Percentiles rank a stretch among this genome's conserved stretches.
Conservation (phyloP, 345 rosid species). For the Clarkia xantiana region DNA sequence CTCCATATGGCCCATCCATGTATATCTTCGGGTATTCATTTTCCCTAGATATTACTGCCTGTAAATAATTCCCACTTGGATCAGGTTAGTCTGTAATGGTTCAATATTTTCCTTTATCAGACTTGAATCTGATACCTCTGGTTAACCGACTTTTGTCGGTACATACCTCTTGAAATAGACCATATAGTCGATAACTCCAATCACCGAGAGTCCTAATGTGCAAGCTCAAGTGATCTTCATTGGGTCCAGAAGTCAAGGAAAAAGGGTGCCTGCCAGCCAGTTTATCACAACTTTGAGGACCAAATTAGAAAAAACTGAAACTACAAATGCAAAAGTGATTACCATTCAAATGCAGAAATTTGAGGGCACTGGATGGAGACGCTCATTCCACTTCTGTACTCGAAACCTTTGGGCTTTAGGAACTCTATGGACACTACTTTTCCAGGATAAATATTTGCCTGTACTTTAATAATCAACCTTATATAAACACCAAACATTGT, state of each 20-base stretch:
- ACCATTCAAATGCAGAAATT: conserved; percentile 47
- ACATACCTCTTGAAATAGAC: conserved; percentile 36
- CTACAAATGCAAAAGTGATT: conserved; percentile 1
- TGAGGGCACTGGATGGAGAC: conserved; percentile 40
- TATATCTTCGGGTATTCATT: conserved; percentile 24
- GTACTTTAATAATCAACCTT: neutral
- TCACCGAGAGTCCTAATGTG: conserved; percentile 48
- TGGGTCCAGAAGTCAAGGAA: conserved; percentile 39
- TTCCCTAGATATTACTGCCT: conserved; percentile 10
- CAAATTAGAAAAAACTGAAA: too few species aligned
- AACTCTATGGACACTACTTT: conserved; percentile 30
- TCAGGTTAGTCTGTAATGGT: too few species aligned
- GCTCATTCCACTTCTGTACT: conserved; percentile 37
- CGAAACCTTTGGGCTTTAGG: conserved; percentile 30
- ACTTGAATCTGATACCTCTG: too few species aligned
- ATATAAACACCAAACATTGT: neutral
- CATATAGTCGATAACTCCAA: conserved; percentile 35
- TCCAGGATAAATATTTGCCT: conserved; percentile 36
- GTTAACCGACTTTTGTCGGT: too few species aligned
- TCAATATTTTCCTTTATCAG: too few species aligned
- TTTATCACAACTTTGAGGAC: too few species aligned
- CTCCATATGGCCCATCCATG: conserved; percentile 47
- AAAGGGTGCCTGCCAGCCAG: conserved; percentile 43
- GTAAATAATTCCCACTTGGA: neutral
- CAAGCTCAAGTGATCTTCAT: conserved; percentile 33